Conservation (phyloP, 2,329 filamentous ascomycete genomes). For the Aspergillus novoparasiticus region DNA sequence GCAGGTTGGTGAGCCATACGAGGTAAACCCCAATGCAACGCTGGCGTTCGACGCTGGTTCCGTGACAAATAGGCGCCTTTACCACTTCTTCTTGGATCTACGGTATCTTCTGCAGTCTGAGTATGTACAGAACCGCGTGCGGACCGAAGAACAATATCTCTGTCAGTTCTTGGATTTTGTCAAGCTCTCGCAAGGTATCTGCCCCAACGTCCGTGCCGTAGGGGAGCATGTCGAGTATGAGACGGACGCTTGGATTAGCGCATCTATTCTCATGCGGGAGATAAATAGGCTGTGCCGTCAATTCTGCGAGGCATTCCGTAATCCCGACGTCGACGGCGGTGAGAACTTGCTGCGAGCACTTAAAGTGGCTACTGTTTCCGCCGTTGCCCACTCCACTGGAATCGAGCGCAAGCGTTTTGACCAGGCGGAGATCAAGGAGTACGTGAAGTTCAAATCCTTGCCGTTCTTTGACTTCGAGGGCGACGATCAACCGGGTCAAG, state of each 20-base stretch:
- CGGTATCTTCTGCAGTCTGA: slow-evolving; percentile 87
- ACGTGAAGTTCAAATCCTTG: slow-evolving; percentile 78
- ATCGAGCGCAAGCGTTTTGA: slow-evolving; percentile 84
- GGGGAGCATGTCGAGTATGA: slow-evolving; percentile 98
- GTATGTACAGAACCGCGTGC: slow-evolving; percentile 82
- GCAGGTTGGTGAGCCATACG: slow-evolving; percentile 91
- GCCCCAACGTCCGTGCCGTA: slow-evolving; percentile 86
- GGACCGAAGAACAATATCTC: slow-evolving; percentile 82
- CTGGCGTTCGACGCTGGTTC: slow-evolving; percentile 92
- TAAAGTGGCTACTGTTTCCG: slow-evolving; percentile 69
- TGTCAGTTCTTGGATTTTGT: slow-evolving; percentile 94
- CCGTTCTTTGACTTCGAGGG: slow-evolving; percentile 78
- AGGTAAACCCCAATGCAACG: slow-evolving; percentile 82
- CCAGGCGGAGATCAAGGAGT: slow-evolving; percentile 83
- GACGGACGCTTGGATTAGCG: slow-evolving; percentile 96
- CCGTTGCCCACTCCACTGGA: slow-evolving; percentile 87
- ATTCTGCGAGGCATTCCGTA: slow-evolving; percentile 82
- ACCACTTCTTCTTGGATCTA: slow-evolving; percentile 95
- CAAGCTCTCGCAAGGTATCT: slow-evolving; percentile 95
- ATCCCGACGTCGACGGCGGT: slow-evolving; percentile 65
- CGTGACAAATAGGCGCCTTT: slow-evolving; percentile 91
- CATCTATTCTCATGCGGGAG: slow-evolving; percentile 89
- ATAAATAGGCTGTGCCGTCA: slow-evolving; percentile 91
- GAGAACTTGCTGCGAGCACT: slow-evolving; percentile 71
- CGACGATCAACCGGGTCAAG: slow-evolving; percentile 44